Percentiles rank a stretch among this genome's conserved stretches.
Conservation (phyloP, 2,329 filamentous ascomycete genomes). For the Ascomycota sp. region DNA sequence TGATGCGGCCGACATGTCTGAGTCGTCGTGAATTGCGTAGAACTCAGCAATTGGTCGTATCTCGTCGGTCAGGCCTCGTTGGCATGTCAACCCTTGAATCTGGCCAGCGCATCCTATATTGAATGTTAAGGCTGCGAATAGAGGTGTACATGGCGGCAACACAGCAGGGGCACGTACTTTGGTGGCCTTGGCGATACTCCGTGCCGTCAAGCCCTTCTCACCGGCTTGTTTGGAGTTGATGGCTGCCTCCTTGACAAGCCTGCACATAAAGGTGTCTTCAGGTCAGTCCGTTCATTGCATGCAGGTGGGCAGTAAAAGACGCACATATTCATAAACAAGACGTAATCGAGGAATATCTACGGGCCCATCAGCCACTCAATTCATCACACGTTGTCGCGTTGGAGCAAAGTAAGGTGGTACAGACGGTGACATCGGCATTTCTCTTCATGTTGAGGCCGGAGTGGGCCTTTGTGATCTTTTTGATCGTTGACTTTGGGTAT, state of each 20-base stretch:
- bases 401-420: constrained; percentile 5
- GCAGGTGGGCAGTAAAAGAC: constrained; percentile 2
- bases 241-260: constrained; percentile 56
- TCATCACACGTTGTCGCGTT: constrained; percentile 4
- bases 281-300: background rate
- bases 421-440: constrained; percentile 65
- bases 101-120: constrained; percentile 38
- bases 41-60: no score
- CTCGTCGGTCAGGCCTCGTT: no score
- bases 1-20: no score
- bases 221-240: constrained; percentile 54
- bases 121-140: background rate
- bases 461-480: constrained; percentile 78
- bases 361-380: constrained; percentile 6
- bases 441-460: constrained; percentile 60
- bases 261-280: constrained; percentile 13
- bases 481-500: constrained; percentile 66
- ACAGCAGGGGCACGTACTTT: constrained; percentile 28
- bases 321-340: constrained; percentile 53
- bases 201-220: constrained; percentile 51
- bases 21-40: no score
- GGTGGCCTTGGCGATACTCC: constrained; percentile 55
- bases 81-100: constrained; percentile 38
- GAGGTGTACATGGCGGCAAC: background rate
- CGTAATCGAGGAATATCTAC: constrained; percentile 67